Conservation (phyloP, 1,284 basidiomycete species). For the Sphagnurus paluster region DNA sequence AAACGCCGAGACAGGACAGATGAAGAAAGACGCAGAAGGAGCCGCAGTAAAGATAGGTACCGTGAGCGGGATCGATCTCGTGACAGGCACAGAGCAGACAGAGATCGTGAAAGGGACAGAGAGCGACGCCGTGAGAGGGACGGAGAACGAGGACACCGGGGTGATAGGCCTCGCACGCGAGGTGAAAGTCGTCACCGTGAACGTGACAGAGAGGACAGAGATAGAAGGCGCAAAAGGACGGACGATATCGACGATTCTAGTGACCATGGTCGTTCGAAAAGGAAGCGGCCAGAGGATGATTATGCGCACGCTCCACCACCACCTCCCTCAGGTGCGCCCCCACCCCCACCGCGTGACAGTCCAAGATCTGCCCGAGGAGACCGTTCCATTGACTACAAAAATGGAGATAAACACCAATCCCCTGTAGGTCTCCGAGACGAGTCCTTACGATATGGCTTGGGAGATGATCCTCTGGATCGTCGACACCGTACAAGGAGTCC, state of each 20-base stretch:
- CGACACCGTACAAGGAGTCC: conserved; percentile 36
- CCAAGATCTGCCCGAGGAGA: conserved; percentile 53
- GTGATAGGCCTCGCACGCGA: conserved; percentile 34
- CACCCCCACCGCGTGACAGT: conserved; percentile 50
- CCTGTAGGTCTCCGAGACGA: conserved; percentile 59
- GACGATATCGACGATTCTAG: conserved; percentile 50
- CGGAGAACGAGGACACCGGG: conserved; percentile 41
- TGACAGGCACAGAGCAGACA: conserved; percentile 51
- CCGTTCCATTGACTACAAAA: conserved; percentile 56
- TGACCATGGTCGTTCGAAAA: conserved; percentile 55
- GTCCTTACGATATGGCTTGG: conserved; percentile 32
- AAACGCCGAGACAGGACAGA: conserved; percentile 53
- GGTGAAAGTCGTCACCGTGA: conserved; percentile 38
- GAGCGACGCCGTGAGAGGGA: conserved; percentile 46
- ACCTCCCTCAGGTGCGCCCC: conserved; percentile 43
- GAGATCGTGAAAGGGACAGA: conserved; percentile 32
- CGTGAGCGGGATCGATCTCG: conserved; percentile 51
- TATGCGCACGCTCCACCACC: conserved; percentile 39
- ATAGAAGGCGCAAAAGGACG: conserved; percentile 41
- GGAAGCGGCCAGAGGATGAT: conserved; percentile 53
- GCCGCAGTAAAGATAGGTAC: conserved; percentile 34
- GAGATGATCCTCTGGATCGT: conserved; percentile 27
- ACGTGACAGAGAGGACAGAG: conserved; percentile 48
- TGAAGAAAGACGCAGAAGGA: conserved; percentile 45
- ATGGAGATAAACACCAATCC: conserved; percentile 44